phyloP scores from a whole-genome alignment of 2,329 filamentous ascomycete genomes.

The Aspergillus spinulosporus region DNA sequence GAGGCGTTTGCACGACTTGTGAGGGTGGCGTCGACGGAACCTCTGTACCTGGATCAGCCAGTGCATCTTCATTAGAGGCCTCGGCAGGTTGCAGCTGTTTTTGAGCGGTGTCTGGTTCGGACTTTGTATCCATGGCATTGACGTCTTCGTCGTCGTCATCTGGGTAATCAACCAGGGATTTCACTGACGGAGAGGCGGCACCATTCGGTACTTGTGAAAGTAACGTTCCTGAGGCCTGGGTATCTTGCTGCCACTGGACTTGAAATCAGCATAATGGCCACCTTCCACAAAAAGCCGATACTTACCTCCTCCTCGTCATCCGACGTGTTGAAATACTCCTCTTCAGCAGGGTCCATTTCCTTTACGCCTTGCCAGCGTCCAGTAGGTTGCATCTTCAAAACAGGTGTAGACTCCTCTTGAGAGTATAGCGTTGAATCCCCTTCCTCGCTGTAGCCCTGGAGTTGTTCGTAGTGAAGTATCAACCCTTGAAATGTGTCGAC shows the following conservation, averaged over 20 bases:
- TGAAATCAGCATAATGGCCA: slow-evolving; percentile 7
- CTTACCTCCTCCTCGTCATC: slow-evolving; percentile 75
- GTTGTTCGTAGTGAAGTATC: slow-evolving; percentile 75
- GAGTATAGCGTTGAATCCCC: slow-evolving; percentile 67
- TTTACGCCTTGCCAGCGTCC: slow-evolving; percentile 70
- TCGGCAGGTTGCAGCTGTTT: slow-evolving; percentile 17
- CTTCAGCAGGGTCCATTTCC: slow-evolving; percentile 80
- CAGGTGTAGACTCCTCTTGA: slow-evolving; percentile 64
- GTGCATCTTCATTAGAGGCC: slow-evolving; percentile 21
- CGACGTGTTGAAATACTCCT: slow-evolving; percentile 89
- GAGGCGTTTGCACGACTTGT: slow-evolving; percentile 48
- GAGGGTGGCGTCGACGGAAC: slow-evolving; percentile 26
- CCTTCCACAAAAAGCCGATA: background rate
- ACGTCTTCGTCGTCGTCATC: slow-evolving; percentile 86
- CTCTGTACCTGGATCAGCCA: slow-evolving; percentile 31
- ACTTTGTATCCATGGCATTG: slow-evolving; percentile 59
- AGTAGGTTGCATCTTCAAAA: slow-evolving; percentile 51
- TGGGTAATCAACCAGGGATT: slow-evolving; percentile 84
- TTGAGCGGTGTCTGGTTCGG: slow-evolving; percentile 30
- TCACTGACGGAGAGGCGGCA: slow-evolving; percentile 58
- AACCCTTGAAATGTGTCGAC: slow-evolving; percentile 81
- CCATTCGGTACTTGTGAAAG: slow-evolving; percentile 55
- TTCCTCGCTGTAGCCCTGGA: slow-evolving; percentile 65
- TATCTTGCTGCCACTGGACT: slow-evolving; percentile 39
- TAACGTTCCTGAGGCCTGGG: slow-evolving; percentile 37